Evolutionary conservation across 805 yeast genomes (phyloP), one percentile per base, ranked within the genome.

Genomic region (Starmera pachycereana): DNA sequence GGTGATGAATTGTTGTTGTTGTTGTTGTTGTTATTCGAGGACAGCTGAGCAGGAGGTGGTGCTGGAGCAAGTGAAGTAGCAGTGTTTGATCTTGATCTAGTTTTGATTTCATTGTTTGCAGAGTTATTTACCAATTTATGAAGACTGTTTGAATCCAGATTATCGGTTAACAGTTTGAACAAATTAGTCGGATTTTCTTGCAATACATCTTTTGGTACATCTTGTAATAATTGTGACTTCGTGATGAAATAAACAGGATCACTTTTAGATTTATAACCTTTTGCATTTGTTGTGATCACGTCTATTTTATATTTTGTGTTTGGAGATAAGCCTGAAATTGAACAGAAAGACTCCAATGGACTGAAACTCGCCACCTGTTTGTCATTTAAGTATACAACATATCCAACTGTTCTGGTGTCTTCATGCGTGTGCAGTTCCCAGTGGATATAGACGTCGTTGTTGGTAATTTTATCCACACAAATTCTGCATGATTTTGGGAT

Each of bases 401-500:
- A 67, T 41, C 57, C 62, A 25, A 60, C 55, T n/a, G 65, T 62
- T 8, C 43, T 50, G 10, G 43, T 42, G 4, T 43, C 47, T 9
- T 41, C 34, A 42, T 41, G 27, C 7, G 27, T 16, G 34, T 54
- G 38, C 50, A 55, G 18, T 48, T 72, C 78, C 81, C 84, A 78
- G 49, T 75, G 83, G 29, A 78, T 42, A 22, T 65, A 66, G 32
- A 74, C 69, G 25, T 71, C 58, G 8, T 58, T 50, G 30, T 61
- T 56, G 6, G 72, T 65, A 37, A 78, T 68, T 46, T 69, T 66
- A 49, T 76, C 82, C 7, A 78, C 66, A 37, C 79, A 74, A 12
- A 77, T 61, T 36, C 60, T 56, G 3, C 81, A 81, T 8, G 72
- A 62, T 40, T 66, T 69, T 4, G 85, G 85, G 29, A 78, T 71